A percentile compares a stretch with the other conserved stretches of the same genome.
Evolutionary conservation across 306 rosid species (phyloP).

Genomic region (Calophaca sinica): DNA sequence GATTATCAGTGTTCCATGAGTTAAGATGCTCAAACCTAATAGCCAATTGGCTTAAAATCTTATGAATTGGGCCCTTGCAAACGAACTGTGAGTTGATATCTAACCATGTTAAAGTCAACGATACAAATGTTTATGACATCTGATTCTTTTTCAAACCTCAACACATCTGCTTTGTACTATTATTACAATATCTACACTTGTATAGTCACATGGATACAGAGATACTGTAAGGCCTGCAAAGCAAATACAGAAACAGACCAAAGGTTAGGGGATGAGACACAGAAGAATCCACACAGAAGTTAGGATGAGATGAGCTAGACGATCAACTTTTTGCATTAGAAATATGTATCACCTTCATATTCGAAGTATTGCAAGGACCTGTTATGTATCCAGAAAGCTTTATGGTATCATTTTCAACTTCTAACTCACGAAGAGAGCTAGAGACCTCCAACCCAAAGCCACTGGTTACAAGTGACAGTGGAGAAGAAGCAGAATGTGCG

Average conservation of each 20-base stretch:
- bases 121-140: slow-evolving; percentile 30
- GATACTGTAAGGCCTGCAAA: slow-evolving; percentile 88
- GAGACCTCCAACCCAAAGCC: slow-evolving; percentile 76
- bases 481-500: slow-evolving; percentile 76
- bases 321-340: slow-evolving; percentile 34
- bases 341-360: slow-evolving; percentile 64
- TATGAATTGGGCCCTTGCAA: slow-evolving; percentile 91
- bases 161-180: slow-evolving; percentile 43
- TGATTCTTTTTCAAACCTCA: slow-evolving; percentile 47
- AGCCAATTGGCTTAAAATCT: slow-evolving; percentile 83
- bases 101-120: slow-evolving; percentile 69
- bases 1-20: slow-evolving; percentile 48
- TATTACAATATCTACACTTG: slow-evolving; percentile 47
- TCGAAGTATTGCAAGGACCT: slow-evolving; percentile 60
- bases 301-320: slow-evolving; percentile 39
- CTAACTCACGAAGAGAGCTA: slow-evolving; percentile 62
- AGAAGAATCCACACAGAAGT: slow-evolving; percentile 28
- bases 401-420: slow-evolving; percentile 58
- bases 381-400: slow-evolving; percentile 86
- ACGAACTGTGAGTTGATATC: slow-evolving; percentile 86
- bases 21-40: slow-evolving; percentile 59
- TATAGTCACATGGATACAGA: slow-evolving; percentile 81
- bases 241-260: slow-evolving; percentile 37
- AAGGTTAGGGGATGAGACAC: slow-evolving; percentile 37
- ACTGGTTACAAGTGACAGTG: slow-evolving; percentile 67